These are phyloP conservation scores for Colletotrichum sansevieriae DNA, from an alignment of 2,329 filamentous ascomycete genomes.

Conservation along the genomic window DNA sequence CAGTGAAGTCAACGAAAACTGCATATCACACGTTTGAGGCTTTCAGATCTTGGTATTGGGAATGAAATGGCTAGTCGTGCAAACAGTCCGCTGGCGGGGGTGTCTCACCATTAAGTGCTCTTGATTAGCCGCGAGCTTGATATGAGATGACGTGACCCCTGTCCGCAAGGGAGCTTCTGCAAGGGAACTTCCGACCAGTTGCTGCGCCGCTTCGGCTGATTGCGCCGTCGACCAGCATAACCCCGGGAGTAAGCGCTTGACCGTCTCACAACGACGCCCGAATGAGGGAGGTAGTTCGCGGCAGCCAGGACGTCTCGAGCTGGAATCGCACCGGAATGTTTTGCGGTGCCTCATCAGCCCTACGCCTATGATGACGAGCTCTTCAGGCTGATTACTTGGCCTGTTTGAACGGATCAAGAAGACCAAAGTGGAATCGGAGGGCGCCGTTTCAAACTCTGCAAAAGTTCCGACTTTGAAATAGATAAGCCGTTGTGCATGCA, in stretches of 20 bases:
- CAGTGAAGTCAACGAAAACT: not conserved
- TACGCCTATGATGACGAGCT: too few relatives aligned
- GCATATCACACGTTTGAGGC: not conserved
- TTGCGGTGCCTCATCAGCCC: too few relatives aligned
- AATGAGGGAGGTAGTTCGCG: not conserved
- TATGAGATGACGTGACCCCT: slow-evolving; percentile 2
- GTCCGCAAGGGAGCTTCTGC: not conserved
- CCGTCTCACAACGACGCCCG: not conserved
- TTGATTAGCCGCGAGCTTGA: slow-evolving; percentile 1
- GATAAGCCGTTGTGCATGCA: too few relatives aligned
- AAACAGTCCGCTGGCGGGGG: too few relatives aligned
- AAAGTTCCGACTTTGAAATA: too few relatives aligned
- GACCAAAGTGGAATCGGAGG: too few relatives aligned
- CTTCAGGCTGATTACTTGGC: too few relatives aligned
- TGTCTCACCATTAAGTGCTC: not conserved
- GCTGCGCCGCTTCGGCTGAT: slow-evolving; percentile 5
- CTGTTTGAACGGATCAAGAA: too few relatives aligned
- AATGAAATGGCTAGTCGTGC: too few relatives aligned
- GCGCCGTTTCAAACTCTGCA: too few relatives aligned
- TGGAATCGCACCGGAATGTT: too few relatives aligned
- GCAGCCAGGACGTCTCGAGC: too few relatives aligned
- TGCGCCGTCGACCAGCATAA: not conserved
- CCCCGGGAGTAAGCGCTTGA: not conserved
- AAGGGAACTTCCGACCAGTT: not conserved
- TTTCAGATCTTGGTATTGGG: accelerated